Evolutionary conservation across 306 rosid species (phyloP).

Genomic region (Corylus avellana): DNA sequence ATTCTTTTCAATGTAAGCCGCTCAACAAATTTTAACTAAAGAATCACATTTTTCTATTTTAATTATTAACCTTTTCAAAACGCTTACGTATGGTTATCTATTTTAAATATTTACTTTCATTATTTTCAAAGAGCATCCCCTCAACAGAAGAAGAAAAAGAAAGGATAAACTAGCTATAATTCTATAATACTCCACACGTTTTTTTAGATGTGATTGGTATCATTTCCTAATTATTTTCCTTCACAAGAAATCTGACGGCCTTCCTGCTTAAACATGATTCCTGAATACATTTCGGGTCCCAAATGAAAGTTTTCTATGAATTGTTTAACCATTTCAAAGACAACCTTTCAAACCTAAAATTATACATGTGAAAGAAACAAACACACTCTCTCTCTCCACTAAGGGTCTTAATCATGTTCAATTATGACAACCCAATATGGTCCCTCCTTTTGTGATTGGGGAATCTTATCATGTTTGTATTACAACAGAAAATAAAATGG

Average conservation of each 20-base stretch:
- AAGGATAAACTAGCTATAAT: background rate
- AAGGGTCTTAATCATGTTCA: conserved; percentile 28
- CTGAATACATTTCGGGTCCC: background rate
- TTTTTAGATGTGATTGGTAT: background rate
- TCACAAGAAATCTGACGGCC: background rate
- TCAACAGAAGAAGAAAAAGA: no score
- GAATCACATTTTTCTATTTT: no score
- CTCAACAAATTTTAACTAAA: no score
- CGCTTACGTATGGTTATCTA: no score
- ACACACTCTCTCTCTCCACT: background rate
- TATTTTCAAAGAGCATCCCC: no score
- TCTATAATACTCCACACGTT: background rate
- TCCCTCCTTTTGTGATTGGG: conserved; percentile 5
- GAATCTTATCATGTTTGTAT: conserved; percentile 19
- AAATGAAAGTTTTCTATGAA: background rate
- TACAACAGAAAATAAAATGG: background rate
- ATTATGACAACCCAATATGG: background rate
- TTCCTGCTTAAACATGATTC: background rate
- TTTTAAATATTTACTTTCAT: no score
- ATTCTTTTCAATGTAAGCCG: background rate
- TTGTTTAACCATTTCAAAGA: background rate
- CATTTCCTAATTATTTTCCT: background rate
- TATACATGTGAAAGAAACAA: background rate
- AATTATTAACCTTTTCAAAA: no score
- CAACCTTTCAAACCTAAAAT: background rate